A percentile compares a stretch with the other conserved stretches of the same genome.
Conservation (phyloP, 306 rosid genomes). For the Prunus campanulata region DNA sequence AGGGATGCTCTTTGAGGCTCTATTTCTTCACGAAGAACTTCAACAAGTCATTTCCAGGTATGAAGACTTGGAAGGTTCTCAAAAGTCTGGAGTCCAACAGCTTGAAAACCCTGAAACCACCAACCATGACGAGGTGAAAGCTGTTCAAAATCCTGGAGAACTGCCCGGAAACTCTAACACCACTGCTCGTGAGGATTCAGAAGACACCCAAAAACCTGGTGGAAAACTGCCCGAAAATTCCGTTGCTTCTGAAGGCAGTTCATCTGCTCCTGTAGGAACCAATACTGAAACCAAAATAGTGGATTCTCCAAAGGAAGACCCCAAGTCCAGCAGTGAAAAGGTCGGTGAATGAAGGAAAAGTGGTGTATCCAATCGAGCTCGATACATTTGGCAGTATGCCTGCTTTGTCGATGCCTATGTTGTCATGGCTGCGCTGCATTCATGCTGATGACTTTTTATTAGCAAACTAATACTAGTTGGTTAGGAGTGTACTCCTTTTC, state of each 20-base stretch:
- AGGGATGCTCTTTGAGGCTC: slow-evolving; percentile 72
- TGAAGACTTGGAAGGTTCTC: slow-evolving; percentile 59
- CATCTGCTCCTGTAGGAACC: slow-evolving; percentile 19
- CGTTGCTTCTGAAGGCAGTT: slow-evolving; percentile 25
- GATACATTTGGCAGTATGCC: slow-evolving; percentile 19
- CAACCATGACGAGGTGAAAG: slow-evolving; percentile 22
- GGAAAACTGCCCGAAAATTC: slow-evolving; percentile 24
- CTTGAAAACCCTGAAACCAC: slow-evolving; percentile 35
- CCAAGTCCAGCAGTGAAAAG: slow-evolving; percentile 25
- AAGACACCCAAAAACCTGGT: slow-evolving; percentile 29
- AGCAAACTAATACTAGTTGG: not conserved
- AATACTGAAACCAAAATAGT: slow-evolving; percentile 33
- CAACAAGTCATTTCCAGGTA: slow-evolving; percentile 62
- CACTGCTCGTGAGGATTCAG: slow-evolving; percentile 25
- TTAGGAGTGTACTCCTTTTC: slow-evolving; percentile 13
- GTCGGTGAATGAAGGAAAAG: slow-evolving; percentile 32
- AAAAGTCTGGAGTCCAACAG: slow-evolving; percentile 26
- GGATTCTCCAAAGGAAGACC: slow-evolving; percentile 24
- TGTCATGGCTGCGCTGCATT: not conserved
- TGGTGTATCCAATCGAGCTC: not conserved
- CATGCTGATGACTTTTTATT: slow-evolving; percentile 14
- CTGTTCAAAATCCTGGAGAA: slow-evolving; percentile 29
- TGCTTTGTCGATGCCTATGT: slow-evolving; percentile 18
- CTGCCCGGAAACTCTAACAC: slow-evolving; percentile 18
- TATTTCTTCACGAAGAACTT: slow-evolving; percentile 77